phyloP scores from a whole-genome alignment of 352 stramenopile genomes.

The Pythium folliculosum region DNA sequence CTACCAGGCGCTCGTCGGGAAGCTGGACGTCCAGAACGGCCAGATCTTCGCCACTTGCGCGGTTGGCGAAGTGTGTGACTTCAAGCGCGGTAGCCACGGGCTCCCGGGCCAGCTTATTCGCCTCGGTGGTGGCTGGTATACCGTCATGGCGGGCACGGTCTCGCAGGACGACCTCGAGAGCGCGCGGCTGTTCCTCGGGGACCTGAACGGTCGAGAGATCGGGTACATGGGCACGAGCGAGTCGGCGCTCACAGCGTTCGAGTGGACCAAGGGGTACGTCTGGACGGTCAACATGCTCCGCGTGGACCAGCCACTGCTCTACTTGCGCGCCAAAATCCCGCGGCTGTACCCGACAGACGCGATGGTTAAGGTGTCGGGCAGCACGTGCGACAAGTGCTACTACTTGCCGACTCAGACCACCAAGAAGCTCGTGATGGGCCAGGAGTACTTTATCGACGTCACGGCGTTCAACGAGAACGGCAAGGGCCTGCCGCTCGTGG shows the following conservation, averaged over 20 bases:
- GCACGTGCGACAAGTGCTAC: constrained; percentile 63
- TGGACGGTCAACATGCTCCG: constrained; percentile 64
- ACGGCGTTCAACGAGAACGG: constrained; percentile 79
- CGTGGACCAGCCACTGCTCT: constrained; percentile 39
- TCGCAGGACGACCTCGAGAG: constrained; percentile 42
- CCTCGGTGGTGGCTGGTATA: constrained; percentile 74
- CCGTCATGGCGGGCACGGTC: constrained; percentile 43
- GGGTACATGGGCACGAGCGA: constrained; percentile 49
- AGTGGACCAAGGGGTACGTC: constrained; percentile 74
- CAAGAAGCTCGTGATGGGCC: constrained; percentile 61
- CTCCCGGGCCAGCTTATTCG: constrained; percentile 58
- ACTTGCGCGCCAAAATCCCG: constrained; percentile 60
- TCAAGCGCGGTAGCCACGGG: constrained; percentile 51
- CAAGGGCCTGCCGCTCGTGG: constrained; percentile 46
- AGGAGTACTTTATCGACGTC: constrained; percentile 78
- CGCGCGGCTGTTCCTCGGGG: constrained; percentile 56
- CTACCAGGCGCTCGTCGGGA: constrained; percentile 43
- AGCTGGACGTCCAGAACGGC: constrained; percentile 57
- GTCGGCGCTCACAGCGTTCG: constrained; percentile 48
- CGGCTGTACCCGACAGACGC: constrained; percentile 48
- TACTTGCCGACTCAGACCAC: constrained; percentile 61
- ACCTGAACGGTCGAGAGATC: constrained; percentile 56
- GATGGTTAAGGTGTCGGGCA: constrained; percentile 42
- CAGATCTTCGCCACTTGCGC: constrained; percentile 68
- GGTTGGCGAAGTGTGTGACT: constrained; percentile 47